phyloP scores from a whole-genome alignment of 768 basidiomycete species.

The Tricholoma hemisulphureum region DNA sequence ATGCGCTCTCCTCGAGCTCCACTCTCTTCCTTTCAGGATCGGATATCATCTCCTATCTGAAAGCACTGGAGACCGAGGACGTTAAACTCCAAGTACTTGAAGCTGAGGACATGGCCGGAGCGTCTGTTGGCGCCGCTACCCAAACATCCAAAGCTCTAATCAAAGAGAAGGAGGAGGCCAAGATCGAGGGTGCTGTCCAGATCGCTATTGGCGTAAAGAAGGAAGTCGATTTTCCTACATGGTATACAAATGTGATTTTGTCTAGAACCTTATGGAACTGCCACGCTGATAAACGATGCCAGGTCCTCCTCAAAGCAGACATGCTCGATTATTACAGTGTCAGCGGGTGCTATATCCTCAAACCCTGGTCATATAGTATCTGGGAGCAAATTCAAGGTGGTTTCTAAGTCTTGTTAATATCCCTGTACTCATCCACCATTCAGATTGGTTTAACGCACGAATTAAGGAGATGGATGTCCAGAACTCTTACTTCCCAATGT shows the following conservation, averaged over 20 bases:
- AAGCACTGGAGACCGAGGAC: constrained; percentile 64
- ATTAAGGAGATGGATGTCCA: constrained; percentile 96
- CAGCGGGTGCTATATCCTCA: constrained; percentile 97
- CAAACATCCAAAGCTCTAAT: constrained; percentile 37
- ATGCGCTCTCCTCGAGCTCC: constrained; percentile 63
- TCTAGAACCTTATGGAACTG: not conserved
- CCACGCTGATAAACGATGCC: constrained; percentile 9
- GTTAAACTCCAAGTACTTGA: constrained; percentile 72
- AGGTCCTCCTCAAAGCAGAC: constrained; percentile 97
- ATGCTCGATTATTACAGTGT: constrained; percentile 99
- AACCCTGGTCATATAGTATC: constrained; percentile 95
- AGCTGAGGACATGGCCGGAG: constrained; percentile 53
- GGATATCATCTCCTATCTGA: constrained; percentile 72
- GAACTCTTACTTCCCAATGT: constrained; percentile 99
- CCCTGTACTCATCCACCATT: not conserved
- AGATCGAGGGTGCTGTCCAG: constrained; percentile 85
- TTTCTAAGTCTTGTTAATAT: not conserved
- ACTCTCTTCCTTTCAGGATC: constrained; percentile 79
- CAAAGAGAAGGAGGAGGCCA: constrained; percentile 72
- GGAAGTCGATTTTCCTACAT: constrained; percentile 89
- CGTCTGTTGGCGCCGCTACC: constrained; percentile 37
- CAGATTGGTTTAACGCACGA: constrained; percentile 89
- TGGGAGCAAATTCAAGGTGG: constrained; percentile 95
- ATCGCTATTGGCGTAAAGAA: constrained; percentile 95
- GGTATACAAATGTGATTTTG: constrained; percentile 83